Evolutionary conservation across 2,329 filamentous ascomycete genomes (phyloP).

Genomic region (Sphaerulina musiva): DNA sequence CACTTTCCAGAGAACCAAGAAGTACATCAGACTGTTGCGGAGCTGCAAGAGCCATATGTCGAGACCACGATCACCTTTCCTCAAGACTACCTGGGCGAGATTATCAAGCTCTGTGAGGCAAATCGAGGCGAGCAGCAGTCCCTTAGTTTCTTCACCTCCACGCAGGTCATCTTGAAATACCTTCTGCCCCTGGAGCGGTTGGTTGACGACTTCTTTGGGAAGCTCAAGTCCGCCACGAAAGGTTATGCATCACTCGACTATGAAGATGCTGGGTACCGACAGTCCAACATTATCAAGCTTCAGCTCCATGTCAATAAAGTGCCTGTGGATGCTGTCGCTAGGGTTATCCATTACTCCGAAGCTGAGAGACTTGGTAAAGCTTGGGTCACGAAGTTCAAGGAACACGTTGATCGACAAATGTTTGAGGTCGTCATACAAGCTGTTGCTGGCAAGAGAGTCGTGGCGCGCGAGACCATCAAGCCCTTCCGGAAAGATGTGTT

Average conservation of each 20-base stretch:
- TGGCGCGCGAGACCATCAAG: conserved; percentile 91
- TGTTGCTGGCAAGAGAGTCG: conserved; percentile 69
- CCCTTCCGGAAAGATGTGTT: conserved; percentile 94
- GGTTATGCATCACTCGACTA: conserved; percentile 96
- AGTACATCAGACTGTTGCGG: conserved; percentile 49
- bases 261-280: conserved; percentile 84
- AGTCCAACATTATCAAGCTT: conserved; percentile 75
- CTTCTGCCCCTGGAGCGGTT: conserved; percentile 79
- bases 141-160: conserved; percentile 83
- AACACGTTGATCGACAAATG: conserved; percentile 94
- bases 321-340: conserved; percentile 89
- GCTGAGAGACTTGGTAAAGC: conserved; percentile 70
- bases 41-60: conserved; percentile 69
- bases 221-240: conserved; percentile 86
- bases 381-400: conserved; percentile 95
- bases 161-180: conserved; percentile 92
- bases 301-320: conserved; percentile 89
- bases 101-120: conserved; percentile 88
- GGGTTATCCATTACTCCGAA: conserved; percentile 78
- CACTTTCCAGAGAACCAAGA: conserved; percentile 73
- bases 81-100: conserved; percentile 86
- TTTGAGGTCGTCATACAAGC: conserved; percentile 97
- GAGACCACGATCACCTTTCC: conserved; percentile 81
- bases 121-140: conserved; percentile 83
- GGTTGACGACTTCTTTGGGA: conserved; percentile 95